phyloP scores from a whole-genome alignment of 2,329 filamentous ascomycete genomes.

The Pleoardoris graminearum region DNA sequence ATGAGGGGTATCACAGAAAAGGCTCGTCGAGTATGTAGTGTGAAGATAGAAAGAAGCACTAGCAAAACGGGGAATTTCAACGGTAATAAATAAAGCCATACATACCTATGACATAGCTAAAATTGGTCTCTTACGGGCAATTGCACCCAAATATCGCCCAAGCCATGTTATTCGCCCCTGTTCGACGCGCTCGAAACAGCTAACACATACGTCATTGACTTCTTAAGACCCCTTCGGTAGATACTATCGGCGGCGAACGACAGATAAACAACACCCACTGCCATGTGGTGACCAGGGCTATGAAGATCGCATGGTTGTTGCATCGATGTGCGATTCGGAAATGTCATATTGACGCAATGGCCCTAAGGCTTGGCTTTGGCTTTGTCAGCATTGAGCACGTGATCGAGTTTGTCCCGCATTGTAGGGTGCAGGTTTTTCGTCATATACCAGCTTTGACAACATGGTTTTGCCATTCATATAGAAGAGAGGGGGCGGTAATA shows the following conservation, averaged over 20 bases:
- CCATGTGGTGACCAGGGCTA: slow-evolving; percentile 16
- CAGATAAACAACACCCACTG: slow-evolving; percentile 10
- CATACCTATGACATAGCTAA: slow-evolving; percentile 30
- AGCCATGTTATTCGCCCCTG: slow-evolving; percentile 24
- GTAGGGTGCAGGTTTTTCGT: too few relatives aligned
- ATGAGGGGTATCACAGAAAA: slow-evolving; percentile 11
- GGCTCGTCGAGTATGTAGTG: neutral
- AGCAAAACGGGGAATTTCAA: slow-evolving; percentile 9
- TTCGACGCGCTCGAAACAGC: slow-evolving; percentile 28
- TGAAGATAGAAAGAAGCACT: neutral
- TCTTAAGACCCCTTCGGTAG: slow-evolving; percentile 22
- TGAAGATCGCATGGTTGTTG: slow-evolving; percentile 1
- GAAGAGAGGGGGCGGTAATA: too few relatives aligned
- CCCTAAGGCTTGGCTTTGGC: slow-evolving; percentile 24
- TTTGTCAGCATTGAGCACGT: neutral
- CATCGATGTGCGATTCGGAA: slow-evolving; percentile 1
- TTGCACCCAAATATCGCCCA: slow-evolving; percentile 26
- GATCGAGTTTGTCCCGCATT: neutral
- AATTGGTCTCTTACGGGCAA: slow-evolving; percentile 11
- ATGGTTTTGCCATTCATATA: neutral
- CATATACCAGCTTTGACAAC: too few relatives aligned
- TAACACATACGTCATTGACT: slow-evolving; percentile 36
- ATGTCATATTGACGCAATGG: slow-evolving; percentile 38
- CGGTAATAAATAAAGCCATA: slow-evolving; percentile 19
- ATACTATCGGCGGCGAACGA: slow-evolving; percentile 18